These are phyloP conservation scores for Karstenula rhodostoma DNA, from an alignment of 2,329 filamentous ascomycete genomes.

Conservation along the genomic window DNA sequence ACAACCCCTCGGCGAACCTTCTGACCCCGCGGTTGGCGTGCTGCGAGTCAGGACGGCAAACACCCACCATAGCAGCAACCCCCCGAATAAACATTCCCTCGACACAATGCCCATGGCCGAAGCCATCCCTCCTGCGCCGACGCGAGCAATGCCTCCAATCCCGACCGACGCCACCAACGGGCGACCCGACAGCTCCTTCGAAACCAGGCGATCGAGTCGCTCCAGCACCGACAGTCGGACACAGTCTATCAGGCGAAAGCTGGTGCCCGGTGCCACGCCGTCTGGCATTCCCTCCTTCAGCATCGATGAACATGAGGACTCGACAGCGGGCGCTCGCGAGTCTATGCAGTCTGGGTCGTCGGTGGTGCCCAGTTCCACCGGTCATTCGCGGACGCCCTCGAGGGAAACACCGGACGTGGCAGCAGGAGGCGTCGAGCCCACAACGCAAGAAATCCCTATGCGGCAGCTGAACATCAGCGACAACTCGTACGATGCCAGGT, in stretches of 20 bases:
- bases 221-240: slow-evolving; percentile 31
- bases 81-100: not conserved
- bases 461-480: slow-evolving; percentile 46
- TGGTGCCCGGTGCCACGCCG: slow-evolving; percentile 27
- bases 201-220: slow-evolving; percentile 26
- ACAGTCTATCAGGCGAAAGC: slow-evolving; percentile 36
- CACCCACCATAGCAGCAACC: slow-evolving; percentile 5
- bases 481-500: slow-evolving; percentile 40
- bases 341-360: slow-evolving; percentile 47
- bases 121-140: slow-evolving; percentile 29
- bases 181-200: slow-evolving; percentile 19
- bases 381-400: slow-evolving; percentile 47
- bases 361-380: slow-evolving; percentile 38
- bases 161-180: slow-evolving; percentile 28
- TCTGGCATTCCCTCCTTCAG: slow-evolving; percentile 43
- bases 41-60: slow-evolving; percentile 10
- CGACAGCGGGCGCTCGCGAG: slow-evolving; percentile 38
- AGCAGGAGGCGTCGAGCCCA: slow-evolving; percentile 30
- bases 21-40: slow-evolving; percentile 14
- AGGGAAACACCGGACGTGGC: slow-evolving; percentile 43
- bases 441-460: slow-evolving; percentile 45
- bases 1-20: slow-evolving; percentile 9
- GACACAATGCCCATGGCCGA: slow-evolving; percentile 38
- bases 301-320: slow-evolving; percentile 41
- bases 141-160: slow-evolving; percentile 36